phyloP scores from a whole-genome alignment of 768 basidiomycete genomes.

The Holtermannia corniformis region DNA sequence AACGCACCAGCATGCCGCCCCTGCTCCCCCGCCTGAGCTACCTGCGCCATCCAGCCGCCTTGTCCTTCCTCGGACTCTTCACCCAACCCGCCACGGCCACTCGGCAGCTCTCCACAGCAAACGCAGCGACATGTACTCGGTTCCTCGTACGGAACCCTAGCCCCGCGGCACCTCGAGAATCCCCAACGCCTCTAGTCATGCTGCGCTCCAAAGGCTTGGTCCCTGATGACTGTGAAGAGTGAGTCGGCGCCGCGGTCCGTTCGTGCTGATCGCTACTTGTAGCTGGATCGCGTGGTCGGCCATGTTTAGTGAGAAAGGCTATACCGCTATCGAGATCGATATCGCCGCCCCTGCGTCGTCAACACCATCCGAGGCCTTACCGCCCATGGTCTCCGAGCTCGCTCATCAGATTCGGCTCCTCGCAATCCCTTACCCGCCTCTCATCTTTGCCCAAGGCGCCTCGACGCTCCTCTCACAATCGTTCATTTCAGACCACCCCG shows the following conservation, averaged over 20 bases:
- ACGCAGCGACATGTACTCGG: slow-evolving; percentile 12
- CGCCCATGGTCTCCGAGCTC: slow-evolving; percentile 17
- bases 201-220: slow-evolving; percentile 20
- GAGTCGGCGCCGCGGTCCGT: not conserved
- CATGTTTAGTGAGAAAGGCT: slow-evolving; percentile 39
- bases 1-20: slow-evolving; percentile 1
- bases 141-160: slow-evolving; percentile 24
- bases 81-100: slow-evolving; percentile 5
- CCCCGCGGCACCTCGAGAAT: slow-evolving; percentile 22
- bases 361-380: not conserved
- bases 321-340: slow-evolving; percentile 37
- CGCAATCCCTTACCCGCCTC: slow-evolving; percentile 40
- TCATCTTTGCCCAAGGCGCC: slow-evolving; percentile 25
- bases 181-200: slow-evolving; percentile 31
- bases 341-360: slow-evolving; percentile 10
- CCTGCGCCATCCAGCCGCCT: slow-evolving; percentile 4
- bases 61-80: slow-evolving; percentile 10
- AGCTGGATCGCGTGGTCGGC: slow-evolving; percentile 33
- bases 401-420: slow-evolving; percentile 33
- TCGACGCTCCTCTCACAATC: slow-evolving; percentile 54
- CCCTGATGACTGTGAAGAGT: slow-evolving; percentile 4
- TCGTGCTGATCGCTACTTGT: not conserved
- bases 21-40: not conserved
- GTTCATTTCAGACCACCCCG: slow-evolving; percentile 61
- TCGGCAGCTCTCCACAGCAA: not conserved